Conservation (phyloP, 2,329 filamentous ascomycete genomes). For the Aureobasidium musti region DNA sequence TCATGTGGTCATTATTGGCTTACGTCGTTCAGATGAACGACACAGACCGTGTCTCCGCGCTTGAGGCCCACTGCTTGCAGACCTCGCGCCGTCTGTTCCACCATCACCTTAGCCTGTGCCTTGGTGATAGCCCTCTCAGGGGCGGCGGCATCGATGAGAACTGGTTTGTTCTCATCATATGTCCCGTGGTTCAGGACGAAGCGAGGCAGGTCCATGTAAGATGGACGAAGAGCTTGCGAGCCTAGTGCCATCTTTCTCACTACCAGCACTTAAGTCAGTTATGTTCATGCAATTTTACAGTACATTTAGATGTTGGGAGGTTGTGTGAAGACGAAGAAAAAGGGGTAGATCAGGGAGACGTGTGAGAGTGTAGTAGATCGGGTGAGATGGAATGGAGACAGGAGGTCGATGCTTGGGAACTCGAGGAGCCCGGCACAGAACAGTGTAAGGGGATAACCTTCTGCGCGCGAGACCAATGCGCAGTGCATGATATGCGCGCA, state of each 20-base stretch:
- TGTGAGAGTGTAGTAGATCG: background rate
- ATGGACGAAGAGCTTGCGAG: constrained; percentile 24
- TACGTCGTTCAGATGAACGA: constrained; percentile 37
- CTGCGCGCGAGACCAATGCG: background rate
- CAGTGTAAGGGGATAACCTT: too few relatives aligned
- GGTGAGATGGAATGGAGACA: background rate
- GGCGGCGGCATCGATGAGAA: constrained; percentile 41
- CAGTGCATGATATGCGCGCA: background rate
- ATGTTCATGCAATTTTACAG: background rate
- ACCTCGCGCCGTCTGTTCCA: background rate
- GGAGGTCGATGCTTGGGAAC: background rate
- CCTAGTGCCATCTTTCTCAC: constrained; percentile 6
- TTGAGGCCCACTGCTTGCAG: constrained; percentile 2
- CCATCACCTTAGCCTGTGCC: constrained; percentile 26
- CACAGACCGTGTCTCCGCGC: constrained; percentile 24
- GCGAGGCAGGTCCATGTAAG: constrained; percentile 30
- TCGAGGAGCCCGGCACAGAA: background rate
- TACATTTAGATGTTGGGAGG: background rate
- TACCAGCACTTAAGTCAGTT: background rate
- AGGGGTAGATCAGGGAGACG: background rate
- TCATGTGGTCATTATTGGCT: background rate
- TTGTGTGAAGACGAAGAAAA: background rate
- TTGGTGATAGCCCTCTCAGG: constrained; percentile 34
- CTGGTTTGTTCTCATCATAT: constrained; percentile 33
- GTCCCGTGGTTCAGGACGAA: constrained; percentile 31